phyloP scores from a whole-genome alignment of 345 rosid genomes.

The Cardiospermum halicacabum region DNA sequence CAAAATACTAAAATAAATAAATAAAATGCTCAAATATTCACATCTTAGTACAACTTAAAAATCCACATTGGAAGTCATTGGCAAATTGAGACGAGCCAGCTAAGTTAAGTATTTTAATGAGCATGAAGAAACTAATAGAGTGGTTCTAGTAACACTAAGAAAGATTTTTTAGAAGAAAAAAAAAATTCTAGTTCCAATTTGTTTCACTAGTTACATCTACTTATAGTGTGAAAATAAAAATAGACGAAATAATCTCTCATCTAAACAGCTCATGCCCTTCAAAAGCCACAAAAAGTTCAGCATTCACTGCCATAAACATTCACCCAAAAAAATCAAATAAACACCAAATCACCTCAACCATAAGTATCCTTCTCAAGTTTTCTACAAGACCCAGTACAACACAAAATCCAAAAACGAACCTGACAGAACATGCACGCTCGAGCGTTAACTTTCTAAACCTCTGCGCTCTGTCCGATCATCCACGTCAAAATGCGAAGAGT shows the following conservation, averaged over 20 bases:
- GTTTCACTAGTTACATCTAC: neutral
- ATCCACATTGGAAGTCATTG: neutral
- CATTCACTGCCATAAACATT: neutral
- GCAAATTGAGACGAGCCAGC: neutral
- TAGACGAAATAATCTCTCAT: neutral
- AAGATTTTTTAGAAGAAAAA: neutral
- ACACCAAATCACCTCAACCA: neutral
- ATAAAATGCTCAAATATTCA: neutral
- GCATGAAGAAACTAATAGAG: neutral
- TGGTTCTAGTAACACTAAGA: neutral
- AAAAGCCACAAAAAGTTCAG: neutral
- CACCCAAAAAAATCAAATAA: neutral
- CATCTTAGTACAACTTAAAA: neutral
- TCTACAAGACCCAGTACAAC: neutral
- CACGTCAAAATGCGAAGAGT: neutral
- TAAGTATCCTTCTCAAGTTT: conserved; percentile 2
- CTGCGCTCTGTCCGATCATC: conserved; percentile 8
- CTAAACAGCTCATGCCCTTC: neutral
- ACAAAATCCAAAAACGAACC: conserved; percentile 9
- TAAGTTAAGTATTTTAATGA: neutral
- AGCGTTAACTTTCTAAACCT: neutral
- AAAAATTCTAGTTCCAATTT: neutral
- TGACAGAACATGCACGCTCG: neutral
- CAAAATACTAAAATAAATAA: neutral
- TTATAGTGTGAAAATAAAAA: neutral